Base-by-base conservation (phyloP, 371 early-diverging fungal species). In the Mucor saturninus region DNA sequence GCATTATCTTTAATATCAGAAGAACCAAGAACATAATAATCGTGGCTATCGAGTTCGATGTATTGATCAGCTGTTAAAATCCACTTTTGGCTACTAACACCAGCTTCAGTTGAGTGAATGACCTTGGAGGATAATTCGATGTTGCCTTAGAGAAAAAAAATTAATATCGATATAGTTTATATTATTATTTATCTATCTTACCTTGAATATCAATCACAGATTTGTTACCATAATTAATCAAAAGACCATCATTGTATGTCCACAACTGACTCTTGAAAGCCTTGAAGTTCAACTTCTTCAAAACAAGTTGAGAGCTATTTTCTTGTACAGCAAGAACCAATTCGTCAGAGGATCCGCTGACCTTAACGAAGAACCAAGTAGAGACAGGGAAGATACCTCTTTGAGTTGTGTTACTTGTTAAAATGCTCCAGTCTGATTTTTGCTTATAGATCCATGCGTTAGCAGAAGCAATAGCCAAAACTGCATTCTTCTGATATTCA, bases 171-270 rank as follows among this genome's bases (percentile, higher is more conserved):
- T 43, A 8, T 40, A 28, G 21, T n/a, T 9, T 10, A 5, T 45
- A 48, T 14, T 43, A 43, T 5, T 14, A 5, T 14, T 13, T 15
- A n/a, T 14, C 5, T 46, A 21, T 3, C 21, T 31, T 73, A 77
- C 80, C 80, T 56, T 73, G 48, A 31, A 77, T 53, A 42, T 67
- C 72, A 38, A 85, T 64, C 2, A 78, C 82, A 62, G 67, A 65
- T 13, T 76, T 74, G 55, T 65, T 80, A 21, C 80, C 81, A 62
- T 82, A 83, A 46, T 86, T 86, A 62, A 81, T 75, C 59, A 86
- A 62, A 60, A 73, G 75, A 53, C 81, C 81, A 56, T 81, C 69
- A 26, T 74, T 74, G 55, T 72, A 81, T 46, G 79, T 75, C 86
- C 86, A 86, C n/a, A 86, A 69, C 61, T 83, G 86, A 30, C 53